Percentiles rank a stretch among this genome's conserved stretches.
Conservation (phyloP, 345 rosid genomes). For the Excoecaria cochinchinensis region DNA sequence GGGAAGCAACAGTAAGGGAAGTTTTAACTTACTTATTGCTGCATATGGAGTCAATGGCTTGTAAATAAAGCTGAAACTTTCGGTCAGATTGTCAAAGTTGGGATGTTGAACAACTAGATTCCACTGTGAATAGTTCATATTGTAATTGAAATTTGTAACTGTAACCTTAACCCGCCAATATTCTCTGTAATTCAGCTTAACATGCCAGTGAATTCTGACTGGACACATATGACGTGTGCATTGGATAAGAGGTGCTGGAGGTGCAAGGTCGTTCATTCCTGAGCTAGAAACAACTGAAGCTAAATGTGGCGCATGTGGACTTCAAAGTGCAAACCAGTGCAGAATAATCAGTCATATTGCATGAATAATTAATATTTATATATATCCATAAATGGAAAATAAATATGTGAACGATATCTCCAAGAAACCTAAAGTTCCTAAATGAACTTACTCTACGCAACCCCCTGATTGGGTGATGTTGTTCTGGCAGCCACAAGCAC, state of each 20-base stretch:
- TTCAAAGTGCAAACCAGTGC: constrained; percentile 28
- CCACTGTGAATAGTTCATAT: constrained; percentile 78
- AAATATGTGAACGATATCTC: neutral
- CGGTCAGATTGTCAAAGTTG: constrained; percentile 68
- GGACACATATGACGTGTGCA: constrained; percentile 98
- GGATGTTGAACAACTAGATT: constrained; percentile 84
- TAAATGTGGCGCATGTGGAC: constrained; percentile 54
- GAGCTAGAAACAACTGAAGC: constrained; percentile 56
- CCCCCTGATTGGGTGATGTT: constrained; percentile 42
- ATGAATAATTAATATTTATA: neutral
- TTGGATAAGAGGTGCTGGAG: constrained; percentile 55
- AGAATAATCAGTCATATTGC: neutral
- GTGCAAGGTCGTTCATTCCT: constrained; percentile 43
- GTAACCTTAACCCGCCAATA: constrained; percentile 86
- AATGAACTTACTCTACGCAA: constrained; percentile 74
- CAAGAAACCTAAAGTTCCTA: neutral
- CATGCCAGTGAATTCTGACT: constrained; percentile 87
- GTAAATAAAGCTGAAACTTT: constrained; percentile 69
- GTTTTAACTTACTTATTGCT: constrained; percentile 56
- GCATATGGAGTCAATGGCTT: constrained; percentile 60
- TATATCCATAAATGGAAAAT: neutral
- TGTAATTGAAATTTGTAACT: constrained; percentile 78
- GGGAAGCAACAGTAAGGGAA: neutral
- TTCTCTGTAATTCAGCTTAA: constrained; percentile 70
- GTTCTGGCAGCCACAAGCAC: constrained; percentile 83